Evolutionary conservation across 1,284 basidiomycete genomes (phyloP), one percentile per base, ranked within the genome.

Genomic region (Naganishia liquefaciens): DNA sequence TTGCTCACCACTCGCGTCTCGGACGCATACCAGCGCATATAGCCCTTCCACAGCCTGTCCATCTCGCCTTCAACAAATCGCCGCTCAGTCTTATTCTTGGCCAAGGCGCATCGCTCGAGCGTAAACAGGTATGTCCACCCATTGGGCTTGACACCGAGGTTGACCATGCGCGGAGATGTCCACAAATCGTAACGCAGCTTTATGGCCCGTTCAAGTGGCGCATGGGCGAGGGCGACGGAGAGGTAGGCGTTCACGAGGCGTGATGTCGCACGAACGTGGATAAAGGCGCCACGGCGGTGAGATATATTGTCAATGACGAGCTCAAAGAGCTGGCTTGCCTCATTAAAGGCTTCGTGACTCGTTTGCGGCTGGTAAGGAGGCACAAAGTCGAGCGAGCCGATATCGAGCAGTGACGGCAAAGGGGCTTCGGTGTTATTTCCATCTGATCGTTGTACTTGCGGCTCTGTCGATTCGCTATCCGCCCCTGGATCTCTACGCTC

Each of bases 221-320:
- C 71, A 73, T 81, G 80, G 62, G 75, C 69, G 60, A 79, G 75
- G 69, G 88, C 84, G 0, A 93, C 87, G 2, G 89, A 85, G 43
- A 97, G 79, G 74, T 91, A 97, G 1, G 92, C 85, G 72, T 91
- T 91, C 69, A 94, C 73, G 9, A 97, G 82, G 1, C 84, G 81
- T 0, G 88, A 71, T 0, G 86, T 85, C 33, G 88, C 73, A 2
- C 75, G 64, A 33, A 95, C 90, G 50, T 81, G 73, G 2, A 77
- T 75, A 75, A 97, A 90, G 62, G 79, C 33, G 44, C 61, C 69
- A 39, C 51, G 70, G 17, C 64, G 21, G 53, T 21, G 23, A 52
- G 57, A 21, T 13, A 25, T 42, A 63, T 88, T 87, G n/a, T 82
- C 77, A 6, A 89, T 68, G 54, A 93, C 84, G 10, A 86, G 85